Conservation (phyloP, 441 rosid species). For the Croton setiger region DNA sequence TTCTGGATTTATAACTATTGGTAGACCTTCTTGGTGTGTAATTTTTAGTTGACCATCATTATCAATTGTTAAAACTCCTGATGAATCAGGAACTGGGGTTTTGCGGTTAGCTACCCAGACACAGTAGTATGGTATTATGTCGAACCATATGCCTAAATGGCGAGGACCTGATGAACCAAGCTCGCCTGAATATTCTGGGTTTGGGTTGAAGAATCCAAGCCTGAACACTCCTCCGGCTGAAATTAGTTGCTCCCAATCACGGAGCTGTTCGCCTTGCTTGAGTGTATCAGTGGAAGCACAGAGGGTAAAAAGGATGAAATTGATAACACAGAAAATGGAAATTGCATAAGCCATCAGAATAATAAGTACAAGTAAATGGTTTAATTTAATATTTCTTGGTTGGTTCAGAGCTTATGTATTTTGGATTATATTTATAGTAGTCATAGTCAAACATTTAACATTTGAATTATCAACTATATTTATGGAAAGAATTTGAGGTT, state of each 20-base stretch:
- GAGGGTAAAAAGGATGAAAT: conserved; percentile 3
- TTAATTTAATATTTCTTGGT: not conserved
- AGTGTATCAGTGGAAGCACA: conserved; percentile 21
- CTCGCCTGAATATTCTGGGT: conserved; percentile 3
- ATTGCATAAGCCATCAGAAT: conserved; percentile 13
- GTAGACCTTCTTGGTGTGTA: conserved; percentile 26
- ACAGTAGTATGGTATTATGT: conserved; percentile 28
- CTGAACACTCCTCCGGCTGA: conserved; percentile 40
- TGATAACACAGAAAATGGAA: not conserved
- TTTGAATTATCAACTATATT: no score
- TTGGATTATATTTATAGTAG: not conserved
- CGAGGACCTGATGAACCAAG: conserved; percentile 37
- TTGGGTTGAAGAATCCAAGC: conserved; percentile 56
- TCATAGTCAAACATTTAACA: no score
- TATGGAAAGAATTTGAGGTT: no score
- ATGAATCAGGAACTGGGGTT: conserved; percentile 43
- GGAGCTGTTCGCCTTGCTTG: conserved; percentile 45
- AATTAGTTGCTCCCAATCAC: conserved; percentile 51
- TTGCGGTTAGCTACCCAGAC: conserved; percentile 57
- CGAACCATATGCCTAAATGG: conserved; percentile 49
- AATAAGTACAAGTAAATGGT: no score
- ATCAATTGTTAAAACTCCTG: conserved; percentile 41
- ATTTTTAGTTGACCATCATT: conserved; percentile 43
- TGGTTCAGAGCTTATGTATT: not conserved
- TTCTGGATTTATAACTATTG: conserved; percentile 33